Evolutionary conservation across 1,284 basidiomycete species (phyloP).

Genomic region (Ganoderma boninense): DNA sequence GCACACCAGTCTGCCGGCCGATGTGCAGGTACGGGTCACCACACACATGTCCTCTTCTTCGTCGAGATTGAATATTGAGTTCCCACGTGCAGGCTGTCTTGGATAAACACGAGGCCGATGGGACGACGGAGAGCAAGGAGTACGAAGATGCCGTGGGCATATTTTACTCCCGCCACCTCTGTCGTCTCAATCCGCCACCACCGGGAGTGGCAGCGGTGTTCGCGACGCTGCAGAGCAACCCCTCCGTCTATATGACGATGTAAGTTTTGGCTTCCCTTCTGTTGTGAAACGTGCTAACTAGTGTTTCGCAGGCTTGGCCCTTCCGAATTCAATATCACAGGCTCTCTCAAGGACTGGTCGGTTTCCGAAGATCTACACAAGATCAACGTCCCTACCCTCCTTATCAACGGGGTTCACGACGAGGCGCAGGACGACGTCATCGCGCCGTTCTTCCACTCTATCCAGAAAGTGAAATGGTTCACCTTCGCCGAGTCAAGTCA

Average conservation of each 20-base stretch:
- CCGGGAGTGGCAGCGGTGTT: conserved; percentile 37
- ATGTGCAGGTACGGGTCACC: conserved; percentile 40
- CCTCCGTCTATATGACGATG: conserved; percentile 59
- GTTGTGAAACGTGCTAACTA: no score
- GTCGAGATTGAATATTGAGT: background rate
- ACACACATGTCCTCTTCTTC: conserved; percentile 10
- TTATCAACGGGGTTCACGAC: conserved; percentile 38
- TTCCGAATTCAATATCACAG: conserved; percentile 32
- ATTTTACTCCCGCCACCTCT: conserved; percentile 54
- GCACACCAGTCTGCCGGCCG: conserved; percentile 55
- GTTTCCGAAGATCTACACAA: conserved; percentile 28
- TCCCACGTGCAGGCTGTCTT: conserved; percentile 42
- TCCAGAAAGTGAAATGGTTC: conserved; percentile 51
- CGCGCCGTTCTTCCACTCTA: conserved; percentile 22
- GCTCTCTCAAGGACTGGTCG: conserved; percentile 34
- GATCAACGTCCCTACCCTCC: conserved; percentile 34
- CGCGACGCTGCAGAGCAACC: conserved; percentile 46
- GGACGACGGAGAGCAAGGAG: conserved; percentile 52
- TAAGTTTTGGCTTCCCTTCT: conserved; percentile 16
- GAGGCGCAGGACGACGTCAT: conserved; percentile 32
- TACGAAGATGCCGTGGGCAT: conserved; percentile 51
- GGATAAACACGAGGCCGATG: conserved; percentile 54
- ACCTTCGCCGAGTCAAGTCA: conserved; percentile 56
- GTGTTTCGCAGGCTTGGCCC: conserved; percentile 19
- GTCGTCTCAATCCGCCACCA: conserved; percentile 54